These are phyloP conservation scores for Stevia rebaudiana DNA, from an alignment of 140 eudicot genomes.

Conservation along the genomic window DNA sequence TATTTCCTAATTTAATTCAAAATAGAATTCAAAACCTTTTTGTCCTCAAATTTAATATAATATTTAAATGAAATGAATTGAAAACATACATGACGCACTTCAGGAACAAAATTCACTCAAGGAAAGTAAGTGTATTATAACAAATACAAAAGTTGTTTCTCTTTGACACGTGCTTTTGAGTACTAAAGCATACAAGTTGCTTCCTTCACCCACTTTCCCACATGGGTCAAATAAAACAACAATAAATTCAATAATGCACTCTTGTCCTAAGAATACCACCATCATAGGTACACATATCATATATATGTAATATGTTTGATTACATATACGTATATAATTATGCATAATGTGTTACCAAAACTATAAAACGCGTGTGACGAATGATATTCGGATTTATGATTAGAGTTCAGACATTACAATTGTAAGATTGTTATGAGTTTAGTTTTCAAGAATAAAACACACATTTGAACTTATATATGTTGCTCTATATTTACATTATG, in stretches of 20 bases:
- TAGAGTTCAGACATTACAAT: no score
- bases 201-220: slow-evolving; percentile 15
- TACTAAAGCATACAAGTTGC: slow-evolving; percentile 20
- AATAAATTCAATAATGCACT: slow-evolving; percentile 12
- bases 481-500: slow-evolving; percentile 8
- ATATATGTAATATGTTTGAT: background rate
- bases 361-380: no score
- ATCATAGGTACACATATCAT: background rate
- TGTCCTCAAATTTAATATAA: background rate
- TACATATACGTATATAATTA: background rate
- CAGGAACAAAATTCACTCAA: background rate
- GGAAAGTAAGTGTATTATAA: background rate
- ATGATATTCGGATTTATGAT: no score
- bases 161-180: slow-evolving; percentile 16
- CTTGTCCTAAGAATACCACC: slow-evolving; percentile 16
- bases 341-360: no score
- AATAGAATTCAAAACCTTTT: background rate
- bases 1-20: background rate
- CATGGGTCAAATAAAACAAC: slow-evolving; percentile 27
- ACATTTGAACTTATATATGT: background rate
- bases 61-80: background rate
- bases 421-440: no score
- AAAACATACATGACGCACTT: background rate
- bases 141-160: slow-evolving; percentile 8
- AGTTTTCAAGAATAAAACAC: background rate